phyloP scores from a whole-genome alignment of 805 yeast species.

The Candida gorgasii region DNA sequence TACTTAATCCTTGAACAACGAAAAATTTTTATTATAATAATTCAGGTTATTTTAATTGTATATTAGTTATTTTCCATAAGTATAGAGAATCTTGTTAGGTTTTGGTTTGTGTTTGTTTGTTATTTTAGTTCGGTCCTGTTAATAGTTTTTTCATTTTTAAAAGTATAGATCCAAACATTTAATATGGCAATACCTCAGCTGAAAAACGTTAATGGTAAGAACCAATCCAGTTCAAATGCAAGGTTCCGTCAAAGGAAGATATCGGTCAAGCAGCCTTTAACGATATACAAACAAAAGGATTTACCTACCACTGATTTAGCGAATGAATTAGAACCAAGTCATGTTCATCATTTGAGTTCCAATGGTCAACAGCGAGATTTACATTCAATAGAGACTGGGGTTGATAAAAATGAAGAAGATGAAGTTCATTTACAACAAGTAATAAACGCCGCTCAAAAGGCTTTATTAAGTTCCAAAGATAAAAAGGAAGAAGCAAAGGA shows the following conservation, averaged over 20 bases:
- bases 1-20: slow-evolving; percentile 3
- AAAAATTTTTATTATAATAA: slow-evolving; percentile 1
- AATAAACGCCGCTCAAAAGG: slow-evolving; percentile 73
- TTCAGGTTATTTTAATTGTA: background rate
- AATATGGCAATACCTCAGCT: slow-evolving; percentile 44
- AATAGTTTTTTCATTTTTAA: background rate
- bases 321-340: slow-evolving; percentile 44
- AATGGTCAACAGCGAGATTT: slow-evolving; percentile 81
- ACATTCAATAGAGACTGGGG: slow-evolving; percentile 94
- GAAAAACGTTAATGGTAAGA: slow-evolving; percentile 26
- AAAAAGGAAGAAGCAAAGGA: slow-evolving; percentile 25
- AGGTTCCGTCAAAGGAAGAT: slow-evolving; percentile 94
- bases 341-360: slow-evolving; percentile 40
- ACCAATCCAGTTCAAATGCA: slow-evolving; percentile 49
- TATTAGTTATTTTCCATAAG: background rate
- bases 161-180: background rate
- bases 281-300: slow-evolving; percentile 74
- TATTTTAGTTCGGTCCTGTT: slow-evolving; percentile 5
- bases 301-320: slow-evolving; percentile 68
- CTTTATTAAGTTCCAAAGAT: slow-evolving; percentile 46
- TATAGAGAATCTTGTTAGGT: background rate
- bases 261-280: slow-evolving; percentile 84
- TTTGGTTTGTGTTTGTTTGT: background rate
- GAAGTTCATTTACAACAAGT: slow-evolving; percentile 95
- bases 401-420: slow-evolving; percentile 95